These are phyloP conservation scores for Beauveria pseudobassiana DNA, from an alignment of 2,329 filamentous ascomycete species.

Conservation along the genomic window DNA sequence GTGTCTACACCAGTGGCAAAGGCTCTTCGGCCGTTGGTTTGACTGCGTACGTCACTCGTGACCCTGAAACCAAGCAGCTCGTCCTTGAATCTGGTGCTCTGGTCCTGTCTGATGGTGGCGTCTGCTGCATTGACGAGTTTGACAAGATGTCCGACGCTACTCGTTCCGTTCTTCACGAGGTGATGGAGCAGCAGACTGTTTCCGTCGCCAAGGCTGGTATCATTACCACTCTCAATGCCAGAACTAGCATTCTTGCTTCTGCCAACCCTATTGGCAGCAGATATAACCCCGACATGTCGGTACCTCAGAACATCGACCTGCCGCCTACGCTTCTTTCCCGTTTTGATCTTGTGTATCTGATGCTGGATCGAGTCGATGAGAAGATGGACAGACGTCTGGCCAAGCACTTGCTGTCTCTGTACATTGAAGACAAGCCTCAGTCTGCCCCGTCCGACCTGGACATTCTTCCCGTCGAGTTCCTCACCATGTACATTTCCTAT, in stretches of 20 bases:
- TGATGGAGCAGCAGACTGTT: slow-evolving; percentile 83
- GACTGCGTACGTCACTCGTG: slow-evolving; percentile 72
- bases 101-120: slow-evolving; percentile 72
- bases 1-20: slow-evolving; percentile 74
- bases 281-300: slow-evolving; percentile 91
- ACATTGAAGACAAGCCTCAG: slow-evolving; percentile 88
- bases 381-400: slow-evolving; percentile 81
- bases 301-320: slow-evolving; percentile 96
- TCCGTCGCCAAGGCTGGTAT: slow-evolving; percentile 88
- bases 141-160: slow-evolving; percentile 80
- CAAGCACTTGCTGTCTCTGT: slow-evolving; percentile 90
- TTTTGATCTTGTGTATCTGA: slow-evolving; percentile 95
- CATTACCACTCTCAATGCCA: slow-evolving; percentile 90
- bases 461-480: slow-evolving; percentile 85
- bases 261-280: slow-evolving; percentile 97
- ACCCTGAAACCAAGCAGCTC: slow-evolving; percentile 72
- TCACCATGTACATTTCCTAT: slow-evolving; percentile 96
- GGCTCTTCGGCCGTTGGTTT: slow-evolving; percentile 76
- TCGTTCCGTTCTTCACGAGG: slow-evolving; percentile 75
- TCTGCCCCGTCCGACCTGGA: slow-evolving; percentile 68
- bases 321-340: slow-evolving; percentile 90
- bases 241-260: slow-evolving; percentile 91
- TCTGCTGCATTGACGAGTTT: slow-evolving; percentile 80
- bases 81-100: slow-evolving; percentile 74
- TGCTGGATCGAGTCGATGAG: slow-evolving; percentile 90